These are phyloP conservation scores for Bimuria novae-zelandiae DNA, from an alignment of 2,329 filamentous ascomycete species.

Conservation along the genomic window DNA sequence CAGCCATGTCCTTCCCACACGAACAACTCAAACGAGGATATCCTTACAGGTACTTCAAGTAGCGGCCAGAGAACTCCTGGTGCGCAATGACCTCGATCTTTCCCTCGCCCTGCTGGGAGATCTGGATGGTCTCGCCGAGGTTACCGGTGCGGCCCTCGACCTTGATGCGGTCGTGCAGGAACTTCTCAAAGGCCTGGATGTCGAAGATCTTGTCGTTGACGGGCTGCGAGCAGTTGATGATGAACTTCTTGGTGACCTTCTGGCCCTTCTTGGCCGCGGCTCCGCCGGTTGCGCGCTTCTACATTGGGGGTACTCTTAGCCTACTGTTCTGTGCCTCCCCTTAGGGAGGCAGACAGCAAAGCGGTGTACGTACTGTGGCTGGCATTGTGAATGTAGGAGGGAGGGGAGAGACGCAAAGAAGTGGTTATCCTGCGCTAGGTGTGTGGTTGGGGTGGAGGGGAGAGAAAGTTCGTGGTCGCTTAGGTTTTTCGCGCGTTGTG, in stretches of 20 bases:
- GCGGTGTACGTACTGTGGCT: constrained; percentile 90
- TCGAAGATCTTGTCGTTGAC: constrained; percentile 99
- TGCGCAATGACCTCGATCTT: constrained; percentile 98
- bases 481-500: constrained; percentile 25
- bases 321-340: constrained; percentile 74
- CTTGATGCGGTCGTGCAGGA: constrained; percentile 99
- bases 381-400: constrained; percentile 70
- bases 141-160: constrained; percentile 97
- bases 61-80: constrained; percentile 97
- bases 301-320: constrained; percentile 76
- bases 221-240: constrained; percentile 99
- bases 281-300: constrained; percentile 61
- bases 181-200: constrained; percentile 98
- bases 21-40: constrained; percentile 13
- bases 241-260: constrained; percentile 93
- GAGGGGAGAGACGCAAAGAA: constrained; percentile 71
- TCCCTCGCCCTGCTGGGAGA: constrained; percentile 90
- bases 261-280: constrained; percentile 56
- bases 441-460: constrained; percentile 22
- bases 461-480: constrained; percentile 5
- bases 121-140: constrained; percentile 89
- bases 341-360: constrained; percentile 81
- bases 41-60: constrained; percentile 98
- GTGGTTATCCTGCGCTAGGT: constrained; percentile 81
- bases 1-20: too few species aligned